Conservation (phyloP, 768 basidiomycete species). For the Leucosporidium yakuticum region DNA sequence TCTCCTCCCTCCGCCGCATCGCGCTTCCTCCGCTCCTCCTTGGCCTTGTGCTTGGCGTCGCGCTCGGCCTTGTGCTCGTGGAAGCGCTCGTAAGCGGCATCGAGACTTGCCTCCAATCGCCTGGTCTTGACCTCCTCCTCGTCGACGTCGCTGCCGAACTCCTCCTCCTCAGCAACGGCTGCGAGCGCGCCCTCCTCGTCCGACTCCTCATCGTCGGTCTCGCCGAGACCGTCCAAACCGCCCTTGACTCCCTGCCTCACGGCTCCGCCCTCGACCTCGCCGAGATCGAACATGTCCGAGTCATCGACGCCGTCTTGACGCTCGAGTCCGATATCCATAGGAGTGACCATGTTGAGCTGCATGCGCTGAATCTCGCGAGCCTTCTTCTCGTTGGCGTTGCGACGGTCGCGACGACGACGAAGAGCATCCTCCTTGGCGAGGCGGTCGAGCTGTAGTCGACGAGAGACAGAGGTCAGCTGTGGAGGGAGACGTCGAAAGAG, state of each 20-base stretch:
- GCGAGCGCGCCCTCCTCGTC: constrained; percentile 53
- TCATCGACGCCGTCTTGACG: constrained; percentile 71
- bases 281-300: constrained; percentile 83
- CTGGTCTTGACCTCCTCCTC: constrained; percentile 60
- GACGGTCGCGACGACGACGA: constrained; percentile 69
- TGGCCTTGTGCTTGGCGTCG: constrained; percentile 80
- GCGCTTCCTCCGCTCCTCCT: constrained; percentile 66
- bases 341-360: constrained; percentile 95
- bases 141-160: constrained; percentile 53
- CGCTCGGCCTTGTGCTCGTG: constrained; percentile 69
- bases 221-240: constrained; percentile 39
- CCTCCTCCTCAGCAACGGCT: constrained; percentile 47
- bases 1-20: constrained; percentile 58
- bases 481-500: background rate
- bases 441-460: constrained; percentile 61
- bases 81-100: constrained; percentile 82
- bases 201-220: constrained; percentile 47
- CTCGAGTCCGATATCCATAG: constrained; percentile 89
- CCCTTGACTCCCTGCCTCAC: constrained; percentile 44
- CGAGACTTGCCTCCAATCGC: constrained; percentile 69
- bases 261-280: constrained; percentile 53
- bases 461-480: constrained; percentile 15
- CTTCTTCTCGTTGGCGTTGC: constrained; percentile 82
- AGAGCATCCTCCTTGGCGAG: constrained; percentile 69
- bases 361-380: constrained; percentile 82